These are phyloP conservation scores for Lodderomyces orthopsilosis DNA, from an alignment of 1,139 yeast genomes.

Conservation along the genomic window DNA sequence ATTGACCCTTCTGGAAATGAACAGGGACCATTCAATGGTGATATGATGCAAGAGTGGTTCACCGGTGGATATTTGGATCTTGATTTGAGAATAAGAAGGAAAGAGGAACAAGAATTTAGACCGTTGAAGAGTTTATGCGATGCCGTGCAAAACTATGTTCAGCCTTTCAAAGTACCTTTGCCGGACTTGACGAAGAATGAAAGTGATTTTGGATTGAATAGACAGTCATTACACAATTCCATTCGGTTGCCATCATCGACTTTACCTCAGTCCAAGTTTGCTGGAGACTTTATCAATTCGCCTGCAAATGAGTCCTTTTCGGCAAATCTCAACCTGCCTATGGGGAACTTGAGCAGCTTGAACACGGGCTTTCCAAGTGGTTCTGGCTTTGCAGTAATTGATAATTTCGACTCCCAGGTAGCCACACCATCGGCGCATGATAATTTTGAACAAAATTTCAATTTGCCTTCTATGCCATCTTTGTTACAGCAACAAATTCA, in stretches of 20 bases:
- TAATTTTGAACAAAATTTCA: conserved; percentile 12
- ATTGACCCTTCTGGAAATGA: conserved; percentile 67
- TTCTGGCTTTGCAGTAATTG: conserved; percentile 26
- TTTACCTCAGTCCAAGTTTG: conserved; percentile 24
- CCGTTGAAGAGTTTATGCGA: conserved; percentile 48
- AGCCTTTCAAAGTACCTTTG: conserved; percentile 63
- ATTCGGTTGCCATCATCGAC: conserved; percentile 20
- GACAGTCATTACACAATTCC: conserved; percentile 8
- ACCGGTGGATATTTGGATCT: conserved; percentile 57
- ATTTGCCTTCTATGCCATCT: conserved; percentile 24
- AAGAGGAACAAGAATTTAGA: conserved; percentile 38
- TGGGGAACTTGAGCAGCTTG: neutral
- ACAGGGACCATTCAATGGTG: conserved; percentile 81
- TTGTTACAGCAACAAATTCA: conserved; percentile 34
- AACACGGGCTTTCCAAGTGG: conserved; percentile 12
- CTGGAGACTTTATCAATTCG: conserved; percentile 23
- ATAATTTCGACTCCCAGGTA: conserved; percentile 18
- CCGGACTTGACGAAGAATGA: conserved; percentile 25
- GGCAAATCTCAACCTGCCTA: conserved; percentile 1
- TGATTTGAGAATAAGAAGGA: conserved; percentile 57
- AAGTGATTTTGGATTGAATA: conserved; percentile 16
- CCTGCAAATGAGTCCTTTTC: conserved; percentile 3
- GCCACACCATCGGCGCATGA: conserved; percentile 6
- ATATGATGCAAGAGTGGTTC: conserved; percentile 78
- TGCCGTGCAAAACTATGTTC: conserved; percentile 45